Evolutionary conservation across 2,329 filamentous ascomycete genomes (phyloP), one percentile per base, ranked within the genome.

Genomic region (Claviceps maximensis): DNA sequence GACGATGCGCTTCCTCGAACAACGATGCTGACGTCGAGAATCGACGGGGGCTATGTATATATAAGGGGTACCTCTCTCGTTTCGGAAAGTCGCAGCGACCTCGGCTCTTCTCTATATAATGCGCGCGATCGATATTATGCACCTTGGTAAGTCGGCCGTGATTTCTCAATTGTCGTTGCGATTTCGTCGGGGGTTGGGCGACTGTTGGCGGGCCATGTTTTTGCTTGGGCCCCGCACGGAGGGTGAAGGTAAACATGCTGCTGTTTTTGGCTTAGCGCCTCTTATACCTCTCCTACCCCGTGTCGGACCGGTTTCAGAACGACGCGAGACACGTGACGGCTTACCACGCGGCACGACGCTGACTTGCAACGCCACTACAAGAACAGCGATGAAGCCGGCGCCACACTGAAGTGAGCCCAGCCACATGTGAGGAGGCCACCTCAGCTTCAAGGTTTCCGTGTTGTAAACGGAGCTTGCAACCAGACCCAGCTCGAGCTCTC

Each of bases 191-290:
- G 41, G 17, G 36, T 53, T 27, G 51, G 50, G 38, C n/a, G 17
- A 49, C 46, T 36, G 46, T 47, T 52, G 52, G 54, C 40, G 44
- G 51, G 33, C 21, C 49, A 29, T 66, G 62, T 66, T 66, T 66
- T 62, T 65, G 60, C 57, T 46, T 9, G 38, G 46, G 57, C 33
- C 47, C 49, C 53, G 46, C 53, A 40, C 48, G 15, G n/a, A 9
- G 27, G 57, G 59, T 67, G n/a, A 9, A 31, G 57, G 59, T 67
- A 67, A 67, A 67, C 63, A 67, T 57, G 47, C 42, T 65, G 58
- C 62, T 56, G 29, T 21, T 62, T 64, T 13, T 3, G 17, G 59
- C 46, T 47, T 65, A 65, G 63, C 53, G 44, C 7, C 17, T n/a
- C 17, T 17, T 25, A 9, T 0, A 15, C 33, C 12, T 19, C 25